These are phyloP conservation scores for Suillus fuscotomentosus DNA, from an alignment of 768 basidiomycete genomes.

Conservation along the genomic window DNA sequence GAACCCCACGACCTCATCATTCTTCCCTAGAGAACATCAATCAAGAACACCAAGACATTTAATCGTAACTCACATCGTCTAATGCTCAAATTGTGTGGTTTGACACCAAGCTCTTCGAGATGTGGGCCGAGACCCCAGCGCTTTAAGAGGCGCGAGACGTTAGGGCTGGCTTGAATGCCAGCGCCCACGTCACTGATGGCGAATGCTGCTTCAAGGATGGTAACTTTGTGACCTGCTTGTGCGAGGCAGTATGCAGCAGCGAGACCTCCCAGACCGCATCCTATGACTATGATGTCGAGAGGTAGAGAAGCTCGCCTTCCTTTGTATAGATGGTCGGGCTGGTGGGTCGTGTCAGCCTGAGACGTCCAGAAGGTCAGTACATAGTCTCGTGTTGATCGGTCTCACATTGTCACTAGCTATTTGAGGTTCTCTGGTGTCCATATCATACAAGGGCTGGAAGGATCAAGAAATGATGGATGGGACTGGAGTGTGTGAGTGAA, in stretches of 20 bases:
- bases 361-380: background rate
- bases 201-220: slow-evolving; percentile 43
- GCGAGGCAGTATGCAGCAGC: slow-evolving; percentile 46
- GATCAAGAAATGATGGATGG: background rate
- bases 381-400: background rate
- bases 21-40: slow-evolving; percentile 20
- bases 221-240: slow-evolving; percentile 47
- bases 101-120: slow-evolving; percentile 37
- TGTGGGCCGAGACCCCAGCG: slow-evolving; percentile 50
- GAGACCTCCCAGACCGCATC: slow-evolving; percentile 52
- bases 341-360: background rate
- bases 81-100: slow-evolving; percentile 39
- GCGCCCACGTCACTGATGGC: slow-evolving; percentile 47
- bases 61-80: slow-evolving; percentile 37
- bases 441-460: background rate
- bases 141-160: slow-evolving; percentile 43
- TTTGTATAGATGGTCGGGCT: slow-evolving; percentile 18
- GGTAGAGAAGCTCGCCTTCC: slow-evolving; percentile 22
- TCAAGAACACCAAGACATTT: background rate
- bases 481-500: background rate
- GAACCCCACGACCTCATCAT: slow-evolving; percentile 35
- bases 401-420: background rate
- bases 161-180: slow-evolving; percentile 48
- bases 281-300: slow-evolving; percentile 43
- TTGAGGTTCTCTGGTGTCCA: background rate